A percentile compares a stretch with the other conserved stretches of the same genome.
phyloP scores from a whole-genome alignment of 495 filamentous ascomycete genomes.

The Daldinia loculata region DNA sequence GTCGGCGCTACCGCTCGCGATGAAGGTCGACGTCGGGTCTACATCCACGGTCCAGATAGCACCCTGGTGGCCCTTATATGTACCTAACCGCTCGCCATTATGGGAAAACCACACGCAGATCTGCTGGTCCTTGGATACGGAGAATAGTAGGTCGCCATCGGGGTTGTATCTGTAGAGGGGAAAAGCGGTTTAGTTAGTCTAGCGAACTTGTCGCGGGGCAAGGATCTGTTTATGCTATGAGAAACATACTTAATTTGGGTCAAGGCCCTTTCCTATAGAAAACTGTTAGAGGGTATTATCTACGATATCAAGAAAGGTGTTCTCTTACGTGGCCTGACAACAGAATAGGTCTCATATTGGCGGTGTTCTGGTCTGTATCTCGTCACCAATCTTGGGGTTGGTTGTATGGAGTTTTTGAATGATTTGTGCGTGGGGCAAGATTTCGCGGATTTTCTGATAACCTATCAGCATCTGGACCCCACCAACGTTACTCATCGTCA shows the following conservation, averaged over 20 bases:
- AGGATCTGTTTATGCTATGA: conserved; percentile 11
- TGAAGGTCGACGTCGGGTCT: conserved; percentile 90
- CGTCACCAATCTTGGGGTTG: conserved; percentile 38
- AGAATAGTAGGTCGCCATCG: conserved; percentile 98
- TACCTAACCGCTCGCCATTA: conserved; percentile 94
- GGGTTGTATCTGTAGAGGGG: conserved; percentile 73
- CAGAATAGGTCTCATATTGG: conserved; percentile 91
- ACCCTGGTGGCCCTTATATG: conserved; percentile 95
- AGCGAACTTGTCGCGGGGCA: conserved; percentile 36
- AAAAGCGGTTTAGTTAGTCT: conserved; percentile 26
- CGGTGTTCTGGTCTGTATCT: conserved; percentile 33
- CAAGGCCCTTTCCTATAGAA: conserved; percentile 80
- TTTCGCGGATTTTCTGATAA: conserved; percentile 38
- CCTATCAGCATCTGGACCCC: conserved; percentile 33
- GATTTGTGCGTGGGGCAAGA: conserved; percentile 46
- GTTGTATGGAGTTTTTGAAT: conserved; percentile 47
- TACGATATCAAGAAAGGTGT: conserved; percentile 43
- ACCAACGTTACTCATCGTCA: conserved; percentile 34
- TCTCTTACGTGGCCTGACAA: conserved; percentile 84
- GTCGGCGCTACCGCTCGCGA: conserved; percentile 95
- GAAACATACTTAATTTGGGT: conserved; percentile 88
- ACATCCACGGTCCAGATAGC: conserved; percentile 99
- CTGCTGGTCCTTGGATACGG: conserved; percentile 95
- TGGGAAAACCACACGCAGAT: conserved; percentile 94
- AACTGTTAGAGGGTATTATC: conserved; percentile 46